Percentiles rank a stretch among this genome's conserved stretches.
phyloP scores from a whole-genome alignment of 2,329 filamentous ascomycete genomes.

The Penicillium sp. region DNA sequence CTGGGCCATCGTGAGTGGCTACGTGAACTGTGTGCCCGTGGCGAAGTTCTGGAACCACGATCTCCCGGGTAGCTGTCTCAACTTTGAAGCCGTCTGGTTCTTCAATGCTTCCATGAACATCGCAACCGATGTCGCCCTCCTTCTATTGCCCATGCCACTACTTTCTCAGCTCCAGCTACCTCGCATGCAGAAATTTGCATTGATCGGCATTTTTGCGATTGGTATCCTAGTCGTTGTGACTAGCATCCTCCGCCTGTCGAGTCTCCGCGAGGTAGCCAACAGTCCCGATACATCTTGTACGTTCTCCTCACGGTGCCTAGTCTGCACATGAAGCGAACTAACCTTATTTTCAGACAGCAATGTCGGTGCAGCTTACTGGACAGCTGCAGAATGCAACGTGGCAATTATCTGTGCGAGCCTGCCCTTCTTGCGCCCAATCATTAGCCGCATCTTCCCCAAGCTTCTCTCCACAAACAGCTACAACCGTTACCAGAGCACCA shows the following conservation, averaged over 20 bases:
- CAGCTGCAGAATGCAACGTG: conserved; percentile 45
- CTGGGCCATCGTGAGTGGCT: conserved; percentile 41
- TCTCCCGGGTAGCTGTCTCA: conserved; percentile 40
- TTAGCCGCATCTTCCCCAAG: conserved; percentile 43
- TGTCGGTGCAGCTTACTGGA: conserved; percentile 47
- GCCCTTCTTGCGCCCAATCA: conserved; percentile 41
- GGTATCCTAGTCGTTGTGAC: conserved; percentile 43
- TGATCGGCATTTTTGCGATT: conserved; percentile 46
- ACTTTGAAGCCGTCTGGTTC: conserved; percentile 44
- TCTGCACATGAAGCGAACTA: background rate
- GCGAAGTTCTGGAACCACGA: conserved; percentile 45
- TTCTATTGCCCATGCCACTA: conserved; percentile 46
- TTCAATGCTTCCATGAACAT: conserved; percentile 48
- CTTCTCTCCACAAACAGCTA: conserved; percentile 32
- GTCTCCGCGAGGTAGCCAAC: conserved; percentile 26
- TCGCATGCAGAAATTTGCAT: conserved; percentile 41
- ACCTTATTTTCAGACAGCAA: conserved; percentile 23
- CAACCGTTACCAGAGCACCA: conserved; percentile 24
- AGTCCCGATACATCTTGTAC: conserved; percentile 33
- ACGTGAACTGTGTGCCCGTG: conserved; percentile 45
- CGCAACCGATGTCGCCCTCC: conserved; percentile 43
- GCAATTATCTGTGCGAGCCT: conserved; percentile 47
- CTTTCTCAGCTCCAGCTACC: conserved; percentile 45
- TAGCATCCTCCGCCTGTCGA: conserved; percentile 33
- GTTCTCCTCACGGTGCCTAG: background rate